These are phyloP conservation scores for Phytophthora tubulina DNA, from an alignment of 352 stramenopile species.

Conservation along the genomic window DNA sequence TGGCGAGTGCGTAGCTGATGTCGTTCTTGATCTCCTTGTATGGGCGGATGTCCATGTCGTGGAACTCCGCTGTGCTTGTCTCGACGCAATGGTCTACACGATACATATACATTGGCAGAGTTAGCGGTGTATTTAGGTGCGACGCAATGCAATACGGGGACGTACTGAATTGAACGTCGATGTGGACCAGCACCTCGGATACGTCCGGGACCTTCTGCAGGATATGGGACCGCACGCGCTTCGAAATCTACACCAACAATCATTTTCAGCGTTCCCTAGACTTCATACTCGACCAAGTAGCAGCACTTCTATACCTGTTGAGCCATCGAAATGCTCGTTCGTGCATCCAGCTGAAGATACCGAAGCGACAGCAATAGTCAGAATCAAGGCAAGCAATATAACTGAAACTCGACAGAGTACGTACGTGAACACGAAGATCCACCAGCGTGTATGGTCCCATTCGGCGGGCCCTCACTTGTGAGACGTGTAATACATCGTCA, in stretches of 20 bases:
- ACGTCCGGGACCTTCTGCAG: slow-evolving; percentile 75
- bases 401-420: slow-evolving; percentile 21
- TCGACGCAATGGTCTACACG: slow-evolving; percentile 32
- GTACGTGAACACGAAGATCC: slow-evolving; percentile 85
- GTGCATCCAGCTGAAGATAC: slow-evolving; percentile 61
- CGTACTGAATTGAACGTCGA: slow-evolving; percentile 79
- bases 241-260: slow-evolving; percentile 56
- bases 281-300: neutral
- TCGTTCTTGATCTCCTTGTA: slow-evolving; percentile 83
- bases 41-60: slow-evolving; percentile 64
- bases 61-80: slow-evolving; percentile 26
- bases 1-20: slow-evolving; percentile 65
- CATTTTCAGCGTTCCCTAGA: neutral
- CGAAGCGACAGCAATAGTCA: neutral
- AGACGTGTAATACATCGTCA: slow-evolving; percentile 82
- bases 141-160: neutral
- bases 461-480: slow-evolving; percentile 81
- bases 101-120: neutral
- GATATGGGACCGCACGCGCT: slow-evolving; percentile 77
- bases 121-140: neutral
- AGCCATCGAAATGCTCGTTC: slow-evolving; percentile 87
- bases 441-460: slow-evolving; percentile 91
- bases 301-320: slow-evolving; percentile 60
- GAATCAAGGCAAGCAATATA: slow-evolving; percentile 4
- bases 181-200: slow-evolving; percentile 90